Base-by-base conservation (phyloP, 208 protist genomes). In the Crithidia acanthocephali region DNA sequence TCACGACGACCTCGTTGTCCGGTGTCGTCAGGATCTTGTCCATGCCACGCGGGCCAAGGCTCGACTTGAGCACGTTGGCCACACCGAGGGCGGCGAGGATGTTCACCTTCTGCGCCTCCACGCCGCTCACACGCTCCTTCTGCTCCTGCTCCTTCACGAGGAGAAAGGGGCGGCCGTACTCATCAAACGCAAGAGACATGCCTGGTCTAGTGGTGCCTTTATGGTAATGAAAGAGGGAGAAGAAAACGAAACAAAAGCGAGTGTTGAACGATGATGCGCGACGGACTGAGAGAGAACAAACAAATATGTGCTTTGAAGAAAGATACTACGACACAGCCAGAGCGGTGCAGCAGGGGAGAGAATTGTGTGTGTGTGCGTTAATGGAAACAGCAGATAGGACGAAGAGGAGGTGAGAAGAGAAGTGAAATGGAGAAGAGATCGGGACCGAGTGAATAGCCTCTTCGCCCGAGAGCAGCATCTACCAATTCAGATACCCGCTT, bases 1-100 rank as follows among this genome's bases (percentile, higher is more conserved):
- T 99, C 25, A 99, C 95, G 0, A 98, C 98, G 11, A 99, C 97
- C 59, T 99, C 99, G 53, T 99, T 98, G 80, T 99, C 98, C 20
- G 94, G 91, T 32, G 88, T 97, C 16, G 99, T 97, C n/a, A 99
- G 87, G 60, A 99, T 98, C 81, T 99, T 99, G 68, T 99, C 98
- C 98, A 99, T 99, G 48, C 95, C 94, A 25, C 93, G 94, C 16
- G 99, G 98, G 20, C 99, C 99, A 2, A 99, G 94, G 61, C 98
- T 99, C 28, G 96, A 99, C 44, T 92, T 90, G 42, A 99, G 86
- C 37, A 98, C 98, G 77, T 98, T 98, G 15, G 98, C 94, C 8
- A 99, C 91, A 32, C 93, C 88, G 45, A 94, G 95, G 20, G 98
- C 99, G 33, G 98, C 98, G 18, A 99, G 76, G 73, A 99, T 99